Percentiles rank a stretch among this genome's conserved stretches.
Conservation (phyloP, 768 basidiomycete species). For the Psilocybe tampanensis region DNA sequence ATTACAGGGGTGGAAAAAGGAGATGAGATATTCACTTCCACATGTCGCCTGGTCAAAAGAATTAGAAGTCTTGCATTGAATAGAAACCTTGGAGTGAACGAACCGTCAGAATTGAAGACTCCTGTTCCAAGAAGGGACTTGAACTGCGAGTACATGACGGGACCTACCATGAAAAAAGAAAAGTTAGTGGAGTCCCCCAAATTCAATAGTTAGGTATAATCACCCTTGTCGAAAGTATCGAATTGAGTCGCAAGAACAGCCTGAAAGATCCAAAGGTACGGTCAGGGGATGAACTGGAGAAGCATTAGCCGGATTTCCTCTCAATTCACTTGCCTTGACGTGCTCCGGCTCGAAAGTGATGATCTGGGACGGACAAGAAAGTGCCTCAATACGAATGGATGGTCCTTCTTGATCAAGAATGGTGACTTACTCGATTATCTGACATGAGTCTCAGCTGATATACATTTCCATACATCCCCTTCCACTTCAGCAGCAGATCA, state of each 20-base stretch:
- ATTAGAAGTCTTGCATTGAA: not conserved
- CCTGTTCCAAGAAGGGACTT: conserved; percentile 52
- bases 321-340: conserved; percentile 40
- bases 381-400: conserved; percentile 15
- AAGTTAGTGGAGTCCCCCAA: too few species aligned
- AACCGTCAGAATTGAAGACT: conserved; percentile 63
- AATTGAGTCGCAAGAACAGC: conserved; percentile 45
- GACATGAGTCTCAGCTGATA: conserved; percentile 33
- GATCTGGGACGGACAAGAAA: conserved; percentile 22
- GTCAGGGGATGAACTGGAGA: conserved; percentile 10
- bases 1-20: not conserved
- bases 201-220: too few species aligned
- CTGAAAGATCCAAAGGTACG: not conserved
- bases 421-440: conserved; percentile 36
- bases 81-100: not conserved
- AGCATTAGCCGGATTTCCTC: too few species aligned
- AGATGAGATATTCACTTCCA: conserved; percentile 53
- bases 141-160: conserved; percentile 27
- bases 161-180: too few species aligned
- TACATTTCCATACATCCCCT: conserved; percentile 34
- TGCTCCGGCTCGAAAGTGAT: conserved; percentile 49
- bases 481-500: conserved; percentile 29
- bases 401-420: conserved; percentile 11
- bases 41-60: conserved; percentile 44
- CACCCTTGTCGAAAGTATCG: conserved; percentile 45